Conservation (phyloP, 1,284 basidiomycete species). For the Fomitopsis betulina region DNA sequence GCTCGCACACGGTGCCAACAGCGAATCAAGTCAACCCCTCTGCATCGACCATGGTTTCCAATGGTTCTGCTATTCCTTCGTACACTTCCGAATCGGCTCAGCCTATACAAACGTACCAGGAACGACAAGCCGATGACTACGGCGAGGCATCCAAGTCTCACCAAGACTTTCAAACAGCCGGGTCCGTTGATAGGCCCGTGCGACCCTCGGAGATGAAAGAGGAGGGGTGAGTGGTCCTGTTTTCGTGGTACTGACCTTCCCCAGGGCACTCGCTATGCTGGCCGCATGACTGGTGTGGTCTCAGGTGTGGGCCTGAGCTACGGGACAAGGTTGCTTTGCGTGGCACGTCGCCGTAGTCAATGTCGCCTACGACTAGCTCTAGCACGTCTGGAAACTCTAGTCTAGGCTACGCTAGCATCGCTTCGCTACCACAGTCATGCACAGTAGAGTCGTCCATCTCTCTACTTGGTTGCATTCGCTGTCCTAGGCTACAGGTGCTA, state of each 20-base stretch:
- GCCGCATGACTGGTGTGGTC: constrained; percentile 18
- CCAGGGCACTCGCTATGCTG: constrained; percentile 19
- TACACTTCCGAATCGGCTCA: constrained; percentile 40
- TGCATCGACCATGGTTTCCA: constrained; percentile 3
- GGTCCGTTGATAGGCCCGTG: constrained; percentile 62
- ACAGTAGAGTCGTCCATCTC: constrained; percentile 70
- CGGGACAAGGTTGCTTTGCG: constrained; percentile 26
- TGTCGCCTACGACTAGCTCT: constrained; percentile 53
- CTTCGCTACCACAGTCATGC: constrained; percentile 36
- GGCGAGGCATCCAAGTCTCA: constrained; percentile 32
- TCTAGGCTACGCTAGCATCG: constrained; percentile 66
- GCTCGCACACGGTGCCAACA: background rate
- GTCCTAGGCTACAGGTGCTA: constrained; percentile 77
- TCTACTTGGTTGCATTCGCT: constrained; percentile 54
- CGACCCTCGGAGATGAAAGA: constrained; percentile 96
- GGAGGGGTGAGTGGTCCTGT: constrained; percentile 82
- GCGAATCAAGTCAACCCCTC: background rate
- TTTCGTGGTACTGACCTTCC: constrained; percentile 14
- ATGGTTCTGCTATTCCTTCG: constrained; percentile 16
- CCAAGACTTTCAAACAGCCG: constrained; percentile 30
- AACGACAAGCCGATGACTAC: constrained; percentile 51
- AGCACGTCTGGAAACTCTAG: constrained; percentile 51
- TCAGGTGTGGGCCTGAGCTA: constrained; percentile 23
- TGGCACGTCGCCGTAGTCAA: constrained; percentile 31
- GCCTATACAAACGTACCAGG: constrained; percentile 73